Base-by-base conservation (phyloP, 805 yeast genomes). In the Monosporozyma aquatica region DNA sequence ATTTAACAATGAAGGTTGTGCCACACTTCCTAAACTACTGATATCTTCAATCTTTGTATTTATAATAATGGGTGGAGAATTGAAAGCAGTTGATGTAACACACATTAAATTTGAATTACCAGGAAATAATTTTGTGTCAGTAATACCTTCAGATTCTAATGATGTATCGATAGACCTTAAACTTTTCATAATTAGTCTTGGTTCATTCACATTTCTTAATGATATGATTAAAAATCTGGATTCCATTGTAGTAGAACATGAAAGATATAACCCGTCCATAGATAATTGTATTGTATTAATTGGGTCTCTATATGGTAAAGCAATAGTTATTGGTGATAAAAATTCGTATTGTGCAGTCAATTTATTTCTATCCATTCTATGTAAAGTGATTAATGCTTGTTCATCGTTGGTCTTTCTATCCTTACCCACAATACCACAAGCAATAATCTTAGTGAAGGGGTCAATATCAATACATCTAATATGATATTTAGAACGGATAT, bases 231-330 rank as follows among this genome's bases (percentile, higher is more conserved):
- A 67, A 57, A 86, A 84, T 36, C 96, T 62, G 7, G 89, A 76
- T 55, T 87, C 95, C 56, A 85, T 47, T 3, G 70, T 67, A 3
- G 71, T 67, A 15, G 90, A 77, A 51, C 94, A 86, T 3, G 87
- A 68, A 26, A 89, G 52, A 51, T 82, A 82, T 3, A 75, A 65
- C 0, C 87, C 84, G 42, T 82, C 80, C 1, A 76, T 68, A 4
- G 94, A 84, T 58, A 89, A 85, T 38, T 77, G 74, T 8, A 89
- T 61, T 3, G 82, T 69, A 48, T 81, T 81, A 30, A 89, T 76
- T 1, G 95, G 94, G 59, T 90, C 97, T 24, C 85, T 65, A 59
- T 86, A 87, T 0, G 97, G 96, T 40, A 85, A 70, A 0, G 94
- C 81, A 25, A 87, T 77, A 2, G 87, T 77, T 8, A 81, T 71